Percentiles rank a stretch among this genome's conserved stretches.
These are phyloP conservation scores for Solanum rostratum DNA, from an alignment of 257 asterid genomes.

Conservation along the genomic window DNA sequence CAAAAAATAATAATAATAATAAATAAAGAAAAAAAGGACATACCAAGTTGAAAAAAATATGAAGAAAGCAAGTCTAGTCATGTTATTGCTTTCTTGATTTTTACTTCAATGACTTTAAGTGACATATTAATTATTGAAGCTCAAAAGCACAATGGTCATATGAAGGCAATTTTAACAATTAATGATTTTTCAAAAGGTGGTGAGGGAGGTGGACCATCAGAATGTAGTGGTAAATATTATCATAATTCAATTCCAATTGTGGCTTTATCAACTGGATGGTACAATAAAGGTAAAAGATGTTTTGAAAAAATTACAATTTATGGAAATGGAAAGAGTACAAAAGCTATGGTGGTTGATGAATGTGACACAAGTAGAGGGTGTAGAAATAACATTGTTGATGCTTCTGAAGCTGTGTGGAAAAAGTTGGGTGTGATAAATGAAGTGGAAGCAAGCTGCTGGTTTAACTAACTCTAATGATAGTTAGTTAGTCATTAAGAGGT, in stretches of 20 bases:
- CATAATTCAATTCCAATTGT: slow-evolving; percentile 9
- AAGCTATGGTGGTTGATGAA: slow-evolving; percentile 23
- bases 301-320: slow-evolving; percentile 1
- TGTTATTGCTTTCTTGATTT: background rate
- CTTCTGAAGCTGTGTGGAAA: slow-evolving; percentile 21
- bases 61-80: background rate
- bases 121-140: background rate
- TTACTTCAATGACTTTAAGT: background rate
- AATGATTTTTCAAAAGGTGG: slow-evolving; percentile 14
- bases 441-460: no score
- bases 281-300: slow-evolving; percentile 2
- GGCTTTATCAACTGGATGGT: slow-evolving; percentile 25
- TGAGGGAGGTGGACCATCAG: slow-evolving; percentile 12
- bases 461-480: no score
- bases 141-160: background rate
- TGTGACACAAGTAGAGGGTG: slow-evolving; percentile 15
- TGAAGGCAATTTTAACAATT: slow-evolving; percentile 8
- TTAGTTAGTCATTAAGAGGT: no score
- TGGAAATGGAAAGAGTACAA: slow-evolving; percentile 6
- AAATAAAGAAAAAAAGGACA: background rate
- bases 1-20: background rate
- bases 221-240: slow-evolving; percentile 14
- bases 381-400: slow-evolving; percentile 21
- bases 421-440: no score
- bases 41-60: background rate